Conservation (phyloP, 2,329 filamentous ascomycete species). For the Colletotrichum limetticola region DNA sequence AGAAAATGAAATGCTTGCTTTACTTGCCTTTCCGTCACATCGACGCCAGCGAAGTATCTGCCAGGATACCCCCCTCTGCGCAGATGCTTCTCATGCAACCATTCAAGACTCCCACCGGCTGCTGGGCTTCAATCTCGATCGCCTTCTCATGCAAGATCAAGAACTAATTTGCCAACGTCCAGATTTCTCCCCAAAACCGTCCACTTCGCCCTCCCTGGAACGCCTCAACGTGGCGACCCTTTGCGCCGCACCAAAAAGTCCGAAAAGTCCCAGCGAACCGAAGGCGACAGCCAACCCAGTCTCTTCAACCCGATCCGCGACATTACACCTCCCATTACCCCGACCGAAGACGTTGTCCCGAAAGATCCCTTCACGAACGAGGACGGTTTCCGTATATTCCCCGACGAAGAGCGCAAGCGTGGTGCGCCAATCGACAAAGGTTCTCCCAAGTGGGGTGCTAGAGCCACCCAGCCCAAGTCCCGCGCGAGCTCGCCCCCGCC, state of each 20-base stretch:
- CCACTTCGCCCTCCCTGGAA: slow-evolving; percentile 79
- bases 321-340: slow-evolving; percentile 67
- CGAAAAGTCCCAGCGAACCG: slow-evolving; percentile 19
- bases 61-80: slow-evolving; percentile 1
- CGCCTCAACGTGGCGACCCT: slow-evolving; percentile 51
- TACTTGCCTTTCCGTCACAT: neutral
- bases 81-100: neutral
- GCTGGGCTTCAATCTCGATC: neutral
- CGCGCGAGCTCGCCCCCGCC: slow-evolving; percentile 79
- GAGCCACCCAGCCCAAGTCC: slow-evolving; percentile 82
- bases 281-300: slow-evolving; percentile 57
- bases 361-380: slow-evolving; percentile 67
- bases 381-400: slow-evolving; percentile 66
- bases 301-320: slow-evolving; percentile 61
- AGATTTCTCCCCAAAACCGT: slow-evolving; percentile 95
- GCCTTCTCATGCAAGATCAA: neutral
- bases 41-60: neutral
- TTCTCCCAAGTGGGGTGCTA: slow-evolving; percentile 80
- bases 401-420: slow-evolving; percentile 58
- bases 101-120: neutral
- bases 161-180: slow-evolving; percentile 30
- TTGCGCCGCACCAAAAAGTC: slow-evolving; percentile 40
- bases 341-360: slow-evolving; percentile 56
- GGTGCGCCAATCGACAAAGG: slow-evolving; percentile 78
- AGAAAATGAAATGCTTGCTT: neutral